Conservation (phyloP, 495 filamentous ascomycete species). For the Neurospora terricola region DNA sequence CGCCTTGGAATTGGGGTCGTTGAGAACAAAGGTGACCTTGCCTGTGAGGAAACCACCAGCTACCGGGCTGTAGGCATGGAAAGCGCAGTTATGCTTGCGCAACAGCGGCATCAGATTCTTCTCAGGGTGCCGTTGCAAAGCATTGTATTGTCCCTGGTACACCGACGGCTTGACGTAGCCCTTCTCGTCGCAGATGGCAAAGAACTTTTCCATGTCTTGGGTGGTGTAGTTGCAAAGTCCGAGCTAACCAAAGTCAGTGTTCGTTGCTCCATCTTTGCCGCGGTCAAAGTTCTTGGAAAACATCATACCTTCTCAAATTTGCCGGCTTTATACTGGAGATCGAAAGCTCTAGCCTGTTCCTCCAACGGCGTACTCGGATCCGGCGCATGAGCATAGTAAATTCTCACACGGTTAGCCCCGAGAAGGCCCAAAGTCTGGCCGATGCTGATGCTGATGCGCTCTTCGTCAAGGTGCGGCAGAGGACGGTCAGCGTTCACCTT, state of each 20-base stretch:
- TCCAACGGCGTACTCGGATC: conserved; percentile 30
- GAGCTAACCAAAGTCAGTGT: conserved; percentile 13
- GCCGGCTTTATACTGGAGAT: conserved; percentile 27
- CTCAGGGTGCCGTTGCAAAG: conserved; percentile 29
- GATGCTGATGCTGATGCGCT: conserved; percentile 9
- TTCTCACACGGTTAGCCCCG: conserved; percentile 10
- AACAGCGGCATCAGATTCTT: conserved; percentile 32
- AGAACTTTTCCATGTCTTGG: conserved; percentile 29
- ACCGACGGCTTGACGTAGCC: conserved; percentile 35
- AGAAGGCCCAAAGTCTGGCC: conserved; percentile 10
- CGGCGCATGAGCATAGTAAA: conserved; percentile 32
- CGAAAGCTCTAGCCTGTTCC: conserved; percentile 31
- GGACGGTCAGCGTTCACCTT: conserved; percentile 8
- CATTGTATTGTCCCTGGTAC: conserved; percentile 42
- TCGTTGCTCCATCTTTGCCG: not conserved
- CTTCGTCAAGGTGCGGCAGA: conserved; percentile 3
- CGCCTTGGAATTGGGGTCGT: conserved; percentile 14
- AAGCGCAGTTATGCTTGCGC: conserved; percentile 30
- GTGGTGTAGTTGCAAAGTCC: conserved; percentile 38
- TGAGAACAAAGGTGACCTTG: conserved; percentile 12
- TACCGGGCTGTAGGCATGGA: conserved; percentile 29
- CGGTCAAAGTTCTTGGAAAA: not conserved
- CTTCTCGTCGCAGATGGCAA: conserved; percentile 31
- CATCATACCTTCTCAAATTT: conserved; percentile 19
- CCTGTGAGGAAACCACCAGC: conserved; percentile 19